phyloP scores from a whole-genome alignment of 73 alveolate genomes.

The Paramecium biaurelia region DNA sequence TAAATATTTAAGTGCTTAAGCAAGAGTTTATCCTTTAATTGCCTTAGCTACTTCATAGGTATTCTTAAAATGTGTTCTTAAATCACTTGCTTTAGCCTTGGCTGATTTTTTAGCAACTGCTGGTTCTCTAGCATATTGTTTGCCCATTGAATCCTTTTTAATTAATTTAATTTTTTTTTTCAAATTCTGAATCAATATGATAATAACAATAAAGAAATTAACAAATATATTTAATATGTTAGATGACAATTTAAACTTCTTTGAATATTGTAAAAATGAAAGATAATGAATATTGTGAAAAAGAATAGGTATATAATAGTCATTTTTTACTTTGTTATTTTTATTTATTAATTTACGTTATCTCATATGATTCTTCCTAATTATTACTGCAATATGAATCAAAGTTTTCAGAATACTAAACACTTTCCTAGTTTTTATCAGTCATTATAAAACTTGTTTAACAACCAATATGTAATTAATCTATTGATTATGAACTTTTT shows the following conservation, averaged over 20 bases:
- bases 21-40: slow-evolving; percentile 88
- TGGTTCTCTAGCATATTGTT: slow-evolving; percentile 80
- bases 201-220: neutral
- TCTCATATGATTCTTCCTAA: neutral
- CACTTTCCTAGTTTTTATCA: neutral
- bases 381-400: neutral
- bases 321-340: neutral
- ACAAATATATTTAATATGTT: neutral
- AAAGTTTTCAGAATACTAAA: neutral
- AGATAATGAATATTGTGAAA: neutral
- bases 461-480: neutral
- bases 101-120: slow-evolving; percentile 82
- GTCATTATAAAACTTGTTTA: neutral
- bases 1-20: slow-evolving; percentile 86
- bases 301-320: neutral
- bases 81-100: slow-evolving; percentile 87
- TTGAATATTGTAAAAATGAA: too few relatives aligned
- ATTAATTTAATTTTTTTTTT: neutral
- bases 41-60: slow-evolving; percentile 92
- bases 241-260: neutral
- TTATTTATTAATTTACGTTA: neutral
- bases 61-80: slow-evolving; percentile 94
- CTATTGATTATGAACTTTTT: neutral
- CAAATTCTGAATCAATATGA: neutral
- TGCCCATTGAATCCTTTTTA: slow-evolving; percentile 74